These are phyloP conservation scores for Torrubiella hemipterigena DNA, from an alignment of 2,329 filamentous ascomycete species.

Conservation along the genomic window DNA sequence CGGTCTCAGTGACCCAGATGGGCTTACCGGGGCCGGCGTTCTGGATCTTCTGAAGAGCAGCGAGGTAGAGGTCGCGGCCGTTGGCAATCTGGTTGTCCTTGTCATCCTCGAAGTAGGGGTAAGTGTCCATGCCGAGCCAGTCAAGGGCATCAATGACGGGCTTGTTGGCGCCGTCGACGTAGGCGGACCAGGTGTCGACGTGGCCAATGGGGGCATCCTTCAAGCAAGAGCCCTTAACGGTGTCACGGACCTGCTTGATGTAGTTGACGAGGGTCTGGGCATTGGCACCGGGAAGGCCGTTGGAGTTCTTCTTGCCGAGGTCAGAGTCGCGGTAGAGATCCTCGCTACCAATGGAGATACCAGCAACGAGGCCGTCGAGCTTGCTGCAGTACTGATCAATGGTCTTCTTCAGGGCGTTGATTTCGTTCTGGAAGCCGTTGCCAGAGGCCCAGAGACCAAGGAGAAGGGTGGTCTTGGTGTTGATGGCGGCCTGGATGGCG, in stretches of 20 bases:
- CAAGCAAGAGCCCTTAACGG: constrained; percentile 51
- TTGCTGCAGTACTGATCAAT: constrained; percentile 55
- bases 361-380: constrained; percentile 57
- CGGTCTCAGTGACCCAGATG: constrained; percentile 82
- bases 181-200: constrained; percentile 82
- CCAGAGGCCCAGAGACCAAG: constrained; percentile 77
- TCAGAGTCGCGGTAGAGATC: constrained; percentile 72
- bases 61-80: constrained; percentile 55
- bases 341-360: constrained; percentile 79
- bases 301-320: constrained; percentile 47
- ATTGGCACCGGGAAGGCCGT: constrained; percentile 49
- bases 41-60: constrained; percentile 49
- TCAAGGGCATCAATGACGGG: constrained; percentile 59
- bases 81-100: constrained; percentile 53
- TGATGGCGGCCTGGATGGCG: constrained; percentile 74
- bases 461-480: constrained; percentile 64
- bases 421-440: constrained; percentile 60
- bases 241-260: constrained; percentile 54
- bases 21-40: constrained; percentile 51
- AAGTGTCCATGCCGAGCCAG: constrained; percentile 75
- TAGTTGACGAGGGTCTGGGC: constrained; percentile 54
- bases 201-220: constrained; percentile 56
- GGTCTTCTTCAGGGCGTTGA: constrained; percentile 58
- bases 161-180: constrained; percentile 60
- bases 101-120: constrained; percentile 71